A percentile compares a stretch with the other conserved stretches of the same genome.
These are phyloP conservation scores for Hymenoscyphus albidus DNA, from an alignment of 2,329 filamentous ascomycete genomes.

Conservation along the genomic window DNA sequence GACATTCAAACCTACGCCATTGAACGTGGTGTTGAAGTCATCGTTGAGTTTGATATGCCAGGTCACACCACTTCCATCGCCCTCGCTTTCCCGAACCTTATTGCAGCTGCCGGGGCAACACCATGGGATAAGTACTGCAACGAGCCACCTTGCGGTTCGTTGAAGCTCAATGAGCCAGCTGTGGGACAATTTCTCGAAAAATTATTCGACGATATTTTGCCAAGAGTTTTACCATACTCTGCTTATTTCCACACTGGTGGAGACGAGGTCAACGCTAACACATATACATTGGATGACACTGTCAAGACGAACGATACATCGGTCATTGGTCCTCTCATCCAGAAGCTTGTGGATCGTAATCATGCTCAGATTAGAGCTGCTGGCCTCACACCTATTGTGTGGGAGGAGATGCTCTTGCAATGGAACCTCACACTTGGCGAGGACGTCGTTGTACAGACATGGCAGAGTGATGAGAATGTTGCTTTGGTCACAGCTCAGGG, in stretches of 20 bases:
- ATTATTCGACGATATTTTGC: conserved; percentile 72
- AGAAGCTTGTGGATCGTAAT: conserved; percentile 69
- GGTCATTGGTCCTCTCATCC: conserved; percentile 70
- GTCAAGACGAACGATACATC: conserved; percentile 61
- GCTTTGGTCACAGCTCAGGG: conserved; percentile 57
- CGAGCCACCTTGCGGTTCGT: conserved; percentile 62
- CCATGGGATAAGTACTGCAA: conserved; percentile 59
- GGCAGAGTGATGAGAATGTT: conserved; percentile 63
- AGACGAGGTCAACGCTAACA: conserved; percentile 78
- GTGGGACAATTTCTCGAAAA: conserved; percentile 70
- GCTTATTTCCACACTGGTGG: conserved; percentile 82
- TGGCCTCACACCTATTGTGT: conserved; percentile 71
- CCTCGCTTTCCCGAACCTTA: conserved; percentile 65
- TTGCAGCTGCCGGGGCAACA: conserved; percentile 57
- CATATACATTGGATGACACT: conserved; percentile 69
- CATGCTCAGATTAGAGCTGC: conserved; percentile 60
- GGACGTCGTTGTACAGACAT: conserved; percentile 74
- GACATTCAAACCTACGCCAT: conserved; percentile 68
- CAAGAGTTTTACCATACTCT: conserved; percentile 64
- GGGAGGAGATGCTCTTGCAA: conserved; percentile 79
- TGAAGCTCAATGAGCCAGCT: conserved; percentile 70
- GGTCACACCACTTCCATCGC: conserved; percentile 70
- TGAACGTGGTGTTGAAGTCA: conserved; percentile 64
- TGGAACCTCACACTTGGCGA: conserved; percentile 72
- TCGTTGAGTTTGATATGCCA: conserved; percentile 77